A percentile compares a stretch with the other conserved stretches of the same genome.
phyloP scores from a whole-genome alignment of 495 filamentous ascomycete species.

The Halenospora varia region DNA sequence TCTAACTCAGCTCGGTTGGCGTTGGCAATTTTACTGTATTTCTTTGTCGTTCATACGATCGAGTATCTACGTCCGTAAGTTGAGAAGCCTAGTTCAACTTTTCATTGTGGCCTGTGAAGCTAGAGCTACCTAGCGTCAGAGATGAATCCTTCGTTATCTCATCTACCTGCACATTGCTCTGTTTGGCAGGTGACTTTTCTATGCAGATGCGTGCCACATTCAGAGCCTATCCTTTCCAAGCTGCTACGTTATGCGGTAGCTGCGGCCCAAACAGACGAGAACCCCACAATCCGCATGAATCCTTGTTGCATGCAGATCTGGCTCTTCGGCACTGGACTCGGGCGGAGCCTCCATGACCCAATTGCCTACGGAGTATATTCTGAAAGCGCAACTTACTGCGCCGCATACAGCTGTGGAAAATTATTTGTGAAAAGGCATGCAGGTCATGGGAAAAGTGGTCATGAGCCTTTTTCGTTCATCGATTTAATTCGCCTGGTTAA shows the following conservation, averaged over 20 bases:
- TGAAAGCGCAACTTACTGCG: too few species aligned
- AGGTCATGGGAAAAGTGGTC: too few species aligned
- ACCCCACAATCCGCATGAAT: neutral
- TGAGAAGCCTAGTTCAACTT: neutral
- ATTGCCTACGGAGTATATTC: too few species aligned
- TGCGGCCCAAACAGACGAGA: too few species aligned
- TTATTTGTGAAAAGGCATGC: too few species aligned
- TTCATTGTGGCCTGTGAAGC: neutral
- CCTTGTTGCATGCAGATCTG: neutral
- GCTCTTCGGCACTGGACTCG: too few species aligned
- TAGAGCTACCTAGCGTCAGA: neutral
- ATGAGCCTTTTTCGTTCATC: neutral
- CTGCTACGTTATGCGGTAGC: too few species aligned
- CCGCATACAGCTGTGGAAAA: neutral
- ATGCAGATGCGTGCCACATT: neutral
- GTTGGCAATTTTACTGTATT: neutral
- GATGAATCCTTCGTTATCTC: neutral
- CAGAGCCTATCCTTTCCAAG: neutral
- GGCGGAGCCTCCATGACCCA: too few species aligned
- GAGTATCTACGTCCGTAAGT: neutral
- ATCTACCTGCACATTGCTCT: neutral
- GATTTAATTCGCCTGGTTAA: neutral
- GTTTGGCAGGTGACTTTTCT: neutral
- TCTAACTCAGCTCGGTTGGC: neutral
- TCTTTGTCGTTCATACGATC: neutral